Evolutionary conservation across 306 rosid genomes (phyloP).

Genomic region (Vigna nakashimae): DNA sequence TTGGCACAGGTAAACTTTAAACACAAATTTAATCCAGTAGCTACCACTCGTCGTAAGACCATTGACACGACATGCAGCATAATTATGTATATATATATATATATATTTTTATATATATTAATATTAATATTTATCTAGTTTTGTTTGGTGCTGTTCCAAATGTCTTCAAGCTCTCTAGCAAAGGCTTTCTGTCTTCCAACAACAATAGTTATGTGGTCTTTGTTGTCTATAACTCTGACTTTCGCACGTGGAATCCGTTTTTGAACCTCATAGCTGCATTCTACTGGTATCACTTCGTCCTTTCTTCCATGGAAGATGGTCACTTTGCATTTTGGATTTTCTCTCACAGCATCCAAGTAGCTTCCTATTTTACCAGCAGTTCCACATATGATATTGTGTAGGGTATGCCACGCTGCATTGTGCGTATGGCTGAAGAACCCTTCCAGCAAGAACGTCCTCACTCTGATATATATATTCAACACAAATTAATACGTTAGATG

Average conservation of each 20-base stretch:
- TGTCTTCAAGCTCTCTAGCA: slow-evolving; percentile 80
- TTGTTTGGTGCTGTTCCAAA: slow-evolving; percentile 68
- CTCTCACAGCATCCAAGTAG: slow-evolving; percentile 64
- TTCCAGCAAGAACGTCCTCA: slow-evolving; percentile 75
- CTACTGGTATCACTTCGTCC: slow-evolving; percentile 80
- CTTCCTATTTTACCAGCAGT: slow-evolving; percentile 71
- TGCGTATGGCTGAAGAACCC: slow-evolving; percentile 98
- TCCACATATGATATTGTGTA: slow-evolving; percentile 91
- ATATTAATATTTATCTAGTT: not conserved
- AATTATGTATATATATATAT: not conserved
- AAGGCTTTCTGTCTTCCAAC: slow-evolving; percentile 81
- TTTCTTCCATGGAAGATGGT: slow-evolving; percentile 79
- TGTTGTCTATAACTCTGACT: slow-evolving; percentile 67
- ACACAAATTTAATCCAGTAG: slow-evolving; percentile 25
- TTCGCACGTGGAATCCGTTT: slow-evolving; percentile 71
- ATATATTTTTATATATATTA: no score
- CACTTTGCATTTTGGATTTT: slow-evolving; percentile 60
- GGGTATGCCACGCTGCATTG: slow-evolving; percentile 98
- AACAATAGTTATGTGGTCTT: slow-evolving; percentile 90
- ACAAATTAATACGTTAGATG: not conserved
- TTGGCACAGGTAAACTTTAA: not conserved
- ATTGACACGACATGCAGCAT: slow-evolving; percentile 28
- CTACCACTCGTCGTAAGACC: slow-evolving; percentile 18
- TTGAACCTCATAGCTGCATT: slow-evolving; percentile 74
- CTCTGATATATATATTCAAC: slow-evolving; percentile 45